Base-by-base conservation (phyloP, 148 eudicot genomes). In the Hydrangea macrophylla region DNA sequence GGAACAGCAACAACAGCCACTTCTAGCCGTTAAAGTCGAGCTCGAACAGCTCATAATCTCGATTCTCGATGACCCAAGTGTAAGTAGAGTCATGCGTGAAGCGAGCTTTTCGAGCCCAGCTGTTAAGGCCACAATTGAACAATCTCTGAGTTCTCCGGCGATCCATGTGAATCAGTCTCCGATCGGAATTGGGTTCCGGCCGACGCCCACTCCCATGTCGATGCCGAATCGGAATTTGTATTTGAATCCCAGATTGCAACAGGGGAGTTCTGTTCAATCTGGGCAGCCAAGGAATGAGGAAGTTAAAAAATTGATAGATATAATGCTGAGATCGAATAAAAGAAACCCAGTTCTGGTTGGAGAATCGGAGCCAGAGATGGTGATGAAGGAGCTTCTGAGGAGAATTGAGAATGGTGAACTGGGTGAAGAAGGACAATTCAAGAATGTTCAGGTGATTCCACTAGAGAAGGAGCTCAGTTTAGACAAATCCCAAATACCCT, bases 81-180 rank as follows among this genome's bases (percentile, higher is more conserved):
- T 92, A 2, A 92, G 98, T 20, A 80, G 98, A 44, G 96, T 92
- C 6, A 92, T 92, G 98, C 54, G 94, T 4, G 98, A 92, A 54
- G 98, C 98, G 0, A 86, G 94, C 27, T 92, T 92, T 44, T 90
- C 96, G 1, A 88, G 94, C 42, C 96, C 96, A 0, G 98, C 98
- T 5, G 98, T 92, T 10, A 92, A 92, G 63, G 83, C 96, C 11
- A 86, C 88, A 7, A 90, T 92, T 28, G 96, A 92, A 65, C 88
- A 88, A 36, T 69, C 83, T 0, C 58, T 79, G 68, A 80, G 64
- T 65, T 70, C 70, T 8, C 57, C 37, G 50, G 42, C 77, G 15
- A 44, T 63, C 20, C 7, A 61, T 35, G 58, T 56, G 0, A 71
- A 60, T 58, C 53, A 64, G 22, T 36, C 83, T 30, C 54, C 37